These are phyloP conservation scores for Boletus patriciae DNA, from an alignment of 768 basidiomycete genomes.

Conservation along the genomic window DNA sequence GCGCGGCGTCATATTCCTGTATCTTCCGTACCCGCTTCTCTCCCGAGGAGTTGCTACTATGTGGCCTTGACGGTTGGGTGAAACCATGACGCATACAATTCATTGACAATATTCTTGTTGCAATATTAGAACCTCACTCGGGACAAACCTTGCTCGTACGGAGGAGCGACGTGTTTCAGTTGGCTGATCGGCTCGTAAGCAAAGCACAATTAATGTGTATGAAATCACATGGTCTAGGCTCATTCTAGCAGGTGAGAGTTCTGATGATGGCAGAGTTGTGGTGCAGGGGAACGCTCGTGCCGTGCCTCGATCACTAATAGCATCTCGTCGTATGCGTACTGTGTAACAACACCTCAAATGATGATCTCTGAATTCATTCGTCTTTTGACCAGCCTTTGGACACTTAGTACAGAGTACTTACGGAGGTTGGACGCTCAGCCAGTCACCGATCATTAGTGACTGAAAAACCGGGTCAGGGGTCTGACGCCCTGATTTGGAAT, in stretches of 20 bases:
- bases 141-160: too few species aligned
- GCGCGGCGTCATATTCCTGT: conserved; percentile 79
- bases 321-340: too few species aligned
- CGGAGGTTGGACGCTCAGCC: not conserved
- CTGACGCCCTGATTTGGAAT: conserved; percentile 3
- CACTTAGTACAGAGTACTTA: not conserved
- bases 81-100: conserved; percentile 78
- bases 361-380: not conserved
- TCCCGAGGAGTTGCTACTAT: conserved; percentile 38
- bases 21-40: conserved; percentile 62
- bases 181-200: too few species aligned
- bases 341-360: not conserved
- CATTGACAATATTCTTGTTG: not conserved
- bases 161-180: too few species aligned
- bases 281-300: too few species aligned
- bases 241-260: too few species aligned
- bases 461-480: too few species aligned
- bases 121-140: not conserved
- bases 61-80: conserved; percentile 79
- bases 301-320: too few species aligned
- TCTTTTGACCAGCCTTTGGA: not conserved
- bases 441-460: too few species aligned
- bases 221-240: too few species aligned
- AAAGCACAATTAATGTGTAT: too few species aligned
- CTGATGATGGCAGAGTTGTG: too few species aligned